phyloP scores from a whole-genome alignment of 257 asterid genomes.

The Cordia subcordata region DNA sequence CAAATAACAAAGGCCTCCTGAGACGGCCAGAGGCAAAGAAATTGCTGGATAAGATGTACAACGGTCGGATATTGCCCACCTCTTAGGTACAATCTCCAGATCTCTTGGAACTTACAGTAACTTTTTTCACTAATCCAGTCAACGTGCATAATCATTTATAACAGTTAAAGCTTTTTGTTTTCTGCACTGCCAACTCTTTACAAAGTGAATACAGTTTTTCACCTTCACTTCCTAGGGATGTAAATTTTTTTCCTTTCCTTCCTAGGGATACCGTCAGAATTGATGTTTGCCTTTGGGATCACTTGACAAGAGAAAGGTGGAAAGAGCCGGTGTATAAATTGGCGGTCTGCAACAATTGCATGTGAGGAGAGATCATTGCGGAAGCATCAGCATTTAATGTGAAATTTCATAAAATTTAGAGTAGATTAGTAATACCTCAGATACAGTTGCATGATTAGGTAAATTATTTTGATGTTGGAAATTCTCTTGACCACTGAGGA shows the following conservation, averaged over 20 bases:
- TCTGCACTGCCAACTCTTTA: too few relatives aligned
- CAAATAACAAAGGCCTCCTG: conserved; percentile 93
- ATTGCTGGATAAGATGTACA: conserved; percentile 91
- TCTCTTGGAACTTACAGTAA: background rate
- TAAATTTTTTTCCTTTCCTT: too few relatives aligned
- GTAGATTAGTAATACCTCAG: background rate
- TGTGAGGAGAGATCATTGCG: background rate
- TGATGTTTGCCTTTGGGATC: background rate
- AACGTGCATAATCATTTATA: too few relatives aligned
- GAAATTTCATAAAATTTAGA: background rate
- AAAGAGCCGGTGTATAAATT: background rate
- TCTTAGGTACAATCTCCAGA: conserved; percentile 39
- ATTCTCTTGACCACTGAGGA: background rate
- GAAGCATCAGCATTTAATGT: background rate
- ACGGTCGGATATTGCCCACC: conserved; percentile 77
- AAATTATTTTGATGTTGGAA: background rate
- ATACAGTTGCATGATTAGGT: background rate
- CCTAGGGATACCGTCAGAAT: too few relatives aligned
- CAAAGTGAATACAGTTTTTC: too few relatives aligned
- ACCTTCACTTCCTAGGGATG: too few relatives aligned
- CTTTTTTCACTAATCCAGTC: background rate
- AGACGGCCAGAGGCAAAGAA: conserved; percentile 81
- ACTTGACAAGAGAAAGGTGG: background rate
- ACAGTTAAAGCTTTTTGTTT: background rate
- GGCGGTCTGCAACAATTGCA: background rate